phyloP scores from a whole-genome alignment of 306 rosid genomes.

The Vigna reflexopilosa region DNA sequence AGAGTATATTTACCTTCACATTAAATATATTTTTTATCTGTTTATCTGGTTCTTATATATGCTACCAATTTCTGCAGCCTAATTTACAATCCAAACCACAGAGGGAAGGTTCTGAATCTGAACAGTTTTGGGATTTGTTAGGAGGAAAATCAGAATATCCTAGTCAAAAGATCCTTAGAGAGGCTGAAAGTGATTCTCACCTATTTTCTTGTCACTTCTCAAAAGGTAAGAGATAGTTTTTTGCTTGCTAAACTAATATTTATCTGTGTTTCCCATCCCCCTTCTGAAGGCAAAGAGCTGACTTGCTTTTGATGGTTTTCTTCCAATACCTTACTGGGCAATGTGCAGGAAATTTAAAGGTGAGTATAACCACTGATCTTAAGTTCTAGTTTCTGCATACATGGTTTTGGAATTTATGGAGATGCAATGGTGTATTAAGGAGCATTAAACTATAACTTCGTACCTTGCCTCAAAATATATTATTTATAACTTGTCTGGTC shows the following conservation, averaged over 20 bases:
- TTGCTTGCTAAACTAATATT: conserved; percentile 33
- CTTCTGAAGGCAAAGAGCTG: conserved; percentile 39
- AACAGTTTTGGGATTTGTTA: conserved; percentile 85
- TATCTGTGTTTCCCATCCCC: not conserved
- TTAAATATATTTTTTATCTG: not conserved
- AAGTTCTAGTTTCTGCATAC: conserved; percentile 35
- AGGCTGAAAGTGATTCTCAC: conserved; percentile 75
- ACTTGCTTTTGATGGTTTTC: conserved; percentile 48
- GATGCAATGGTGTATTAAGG: not conserved
- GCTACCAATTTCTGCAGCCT: conserved; percentile 67
- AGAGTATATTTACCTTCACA: not conserved
- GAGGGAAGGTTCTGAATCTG: conserved; percentile 86
- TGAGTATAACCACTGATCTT: conserved; percentile 43
- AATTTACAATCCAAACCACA: conserved; percentile 81
- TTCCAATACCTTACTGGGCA: conserved; percentile 39
- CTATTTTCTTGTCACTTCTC: conserved; percentile 78
- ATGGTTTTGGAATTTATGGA: conserved; percentile 40
- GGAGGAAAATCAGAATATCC: conserved; percentile 78
- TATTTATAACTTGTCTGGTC: not conserved
- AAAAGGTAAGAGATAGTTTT: conserved; percentile 59
- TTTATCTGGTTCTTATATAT: conserved; percentile 50
- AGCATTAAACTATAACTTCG: conserved; percentile 1
- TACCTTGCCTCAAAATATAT: conserved; percentile 23
- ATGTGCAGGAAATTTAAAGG: conserved; percentile 80
- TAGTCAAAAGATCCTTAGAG: conserved; percentile 77